phyloP scores from a whole-genome alignment of 108 stramenopile species.

The Hondaea fermentalgiana region DNA sequence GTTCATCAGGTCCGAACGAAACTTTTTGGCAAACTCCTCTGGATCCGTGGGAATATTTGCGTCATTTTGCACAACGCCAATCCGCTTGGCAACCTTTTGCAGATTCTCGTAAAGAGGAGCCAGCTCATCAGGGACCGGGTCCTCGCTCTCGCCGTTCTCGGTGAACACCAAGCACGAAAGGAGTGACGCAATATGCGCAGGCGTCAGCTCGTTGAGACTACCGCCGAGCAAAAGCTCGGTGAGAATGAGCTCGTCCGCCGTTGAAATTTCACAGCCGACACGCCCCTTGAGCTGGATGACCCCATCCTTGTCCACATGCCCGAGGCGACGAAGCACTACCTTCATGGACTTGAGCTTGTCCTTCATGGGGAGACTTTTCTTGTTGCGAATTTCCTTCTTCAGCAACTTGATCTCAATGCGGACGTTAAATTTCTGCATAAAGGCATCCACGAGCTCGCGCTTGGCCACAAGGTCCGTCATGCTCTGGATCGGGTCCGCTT shows the following conservation, averaged over 20 bases:
- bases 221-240: constrained; percentile 91
- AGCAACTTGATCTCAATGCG: neutral
- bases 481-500: neutral
- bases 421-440: neutral
- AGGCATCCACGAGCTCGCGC: neutral
- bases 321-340: constrained; percentile 78
- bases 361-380: constrained; percentile 81
- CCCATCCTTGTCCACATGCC: constrained; percentile 79
- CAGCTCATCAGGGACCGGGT: constrained; percentile 26
- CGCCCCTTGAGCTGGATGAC: constrained; percentile 95
- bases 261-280: constrained; percentile 96
- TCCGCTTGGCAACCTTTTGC: constrained; percentile 31
- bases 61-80: constrained; percentile 19
- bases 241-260: constrained; percentile 89
- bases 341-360: constrained; percentile 92
- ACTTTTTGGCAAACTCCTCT: constrained; percentile 71
- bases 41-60: constrained; percentile 9
- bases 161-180: constrained; percentile 81
- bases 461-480: neutral
- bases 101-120: constrained; percentile 30
- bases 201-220: constrained; percentile 82
- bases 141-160: constrained; percentile 47
- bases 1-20: constrained; percentile 81
- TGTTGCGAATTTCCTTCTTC: constrained; percentile 21
- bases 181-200: constrained; percentile 81